phyloP scores from a whole-genome alignment of 1,139 yeast genomes.

The Saccharomycopsis hybrid region DNA sequence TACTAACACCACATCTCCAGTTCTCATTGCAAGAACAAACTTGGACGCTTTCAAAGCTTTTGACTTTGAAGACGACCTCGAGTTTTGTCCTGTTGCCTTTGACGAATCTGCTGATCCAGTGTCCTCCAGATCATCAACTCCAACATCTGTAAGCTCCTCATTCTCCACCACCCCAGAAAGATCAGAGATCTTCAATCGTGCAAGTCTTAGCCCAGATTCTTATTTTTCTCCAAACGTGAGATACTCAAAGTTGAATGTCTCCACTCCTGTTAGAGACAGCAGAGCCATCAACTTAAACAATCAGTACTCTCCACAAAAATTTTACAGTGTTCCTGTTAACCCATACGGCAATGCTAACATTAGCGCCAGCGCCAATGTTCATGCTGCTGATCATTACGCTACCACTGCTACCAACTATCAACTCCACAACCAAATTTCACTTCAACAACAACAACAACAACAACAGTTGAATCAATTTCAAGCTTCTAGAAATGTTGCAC shows the following conservation, averaged over 20 bases:
- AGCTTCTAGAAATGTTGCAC: too few species aligned
- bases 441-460: too few species aligned
- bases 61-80: slow-evolving; percentile 64
- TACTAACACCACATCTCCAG: slow-evolving; percentile 3
- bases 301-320: slow-evolving; percentile 7
- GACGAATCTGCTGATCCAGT: slow-evolving; percentile 17
- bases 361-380: not conserved
- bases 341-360: not conserved
- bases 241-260: not conserved
- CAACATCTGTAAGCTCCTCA: slow-evolving; percentile 9
- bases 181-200: slow-evolving; percentile 14
- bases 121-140: slow-evolving; percentile 14
- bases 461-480: too few species aligned
- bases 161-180: slow-evolving; percentile 24
- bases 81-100: slow-evolving; percentile 49
- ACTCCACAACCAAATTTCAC: too few species aligned
- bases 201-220: not conserved
- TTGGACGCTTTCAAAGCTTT: slow-evolving; percentile 62
- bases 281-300: not conserved
- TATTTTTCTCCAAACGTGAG: not conserved
- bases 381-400: too few species aligned
- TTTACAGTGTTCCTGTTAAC: not conserved
- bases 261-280: slow-evolving; percentile 1
- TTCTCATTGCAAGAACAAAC: slow-evolving; percentile 33
- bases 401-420: too few species aligned